Evolutionary conservation across 2,329 filamentous ascomycete genomes (phyloP), one percentile per base, ranked within the genome.

Genomic region (Cadophora malorum): DNA sequence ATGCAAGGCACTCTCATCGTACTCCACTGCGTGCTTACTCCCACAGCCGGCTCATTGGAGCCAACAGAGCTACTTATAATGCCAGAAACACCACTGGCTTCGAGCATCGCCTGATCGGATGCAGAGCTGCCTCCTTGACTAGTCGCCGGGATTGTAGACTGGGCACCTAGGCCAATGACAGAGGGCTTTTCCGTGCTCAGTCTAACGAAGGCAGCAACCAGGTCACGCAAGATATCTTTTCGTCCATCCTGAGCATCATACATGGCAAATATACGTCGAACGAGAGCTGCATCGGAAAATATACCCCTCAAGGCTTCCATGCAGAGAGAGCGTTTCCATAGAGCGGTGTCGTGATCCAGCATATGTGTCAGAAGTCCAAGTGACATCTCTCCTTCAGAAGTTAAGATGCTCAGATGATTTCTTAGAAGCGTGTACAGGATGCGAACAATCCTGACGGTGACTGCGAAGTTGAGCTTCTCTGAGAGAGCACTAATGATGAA

Each of bases 11-110:
- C 91, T 61, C 93, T 88, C 69, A 97, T 87, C 14, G 90, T 87
- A 79, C 96, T 99, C 94, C 94, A 98, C 76, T 97, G 92, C 3
- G 86, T 89, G 79, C 94, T 97, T 76, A 99, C 94, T 9, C 93
- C 94, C 60, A 83, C 81, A 0, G 88, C 91, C 31, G 86, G 84
- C 31, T 90, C 89, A 66, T 90, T 88, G 0, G 88, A 84, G 19
- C 88, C 85, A 41, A 91, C 86, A 8, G 90, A 87, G 50, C 90
- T 87, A 66, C 91, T 89, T 76, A 98, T 97, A 31, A 97, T 92
- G 59, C 95, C 95, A 38, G 92, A 89, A 70, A 97, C 89, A 56
- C 93, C 93, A 64, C 91, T 93, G 31, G 94, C 92, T 79, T 98
- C 95, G 8, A 97, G 84, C 73, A 96, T 91, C n/a, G 91, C 92